phyloP scores from a whole-genome alignment of 257 asterid genomes.

The Rauvolfia tetraphylla region DNA sequence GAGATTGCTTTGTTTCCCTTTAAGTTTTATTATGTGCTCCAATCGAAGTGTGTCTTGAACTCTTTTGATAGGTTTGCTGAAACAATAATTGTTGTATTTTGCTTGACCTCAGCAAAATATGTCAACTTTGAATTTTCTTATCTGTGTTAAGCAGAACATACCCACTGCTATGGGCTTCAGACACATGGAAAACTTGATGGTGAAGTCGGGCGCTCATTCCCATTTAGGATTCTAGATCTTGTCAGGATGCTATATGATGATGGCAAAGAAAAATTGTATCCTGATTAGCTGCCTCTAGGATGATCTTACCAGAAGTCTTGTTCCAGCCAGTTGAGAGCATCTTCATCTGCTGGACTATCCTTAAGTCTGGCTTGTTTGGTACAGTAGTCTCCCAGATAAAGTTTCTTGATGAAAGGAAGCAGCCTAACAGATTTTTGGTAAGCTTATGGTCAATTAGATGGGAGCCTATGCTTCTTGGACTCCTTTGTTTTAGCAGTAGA shows the following conservation, averaged over 20 bases:
- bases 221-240: neutral
- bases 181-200: neutral
- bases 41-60: too few relatives aligned
- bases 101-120: too few relatives aligned
- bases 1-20: too few relatives aligned
- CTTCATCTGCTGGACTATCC: neutral
- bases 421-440: neutral
- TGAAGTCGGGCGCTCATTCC: neutral
- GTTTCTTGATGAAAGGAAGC: neutral
- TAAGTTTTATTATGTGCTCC: too few relatives aligned
- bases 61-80: too few relatives aligned
- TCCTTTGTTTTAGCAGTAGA: neutral
- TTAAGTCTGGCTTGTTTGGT: neutral
- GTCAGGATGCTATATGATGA: neutral
- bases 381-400: neutral
- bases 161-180: too few relatives aligned
- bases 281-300: neutral
- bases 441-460: neutral
- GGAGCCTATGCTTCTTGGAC: neutral
- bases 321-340: conserved; percentile 3
- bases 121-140: too few relatives aligned
- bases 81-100: too few relatives aligned
- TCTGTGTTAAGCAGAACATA: too few relatives aligned
- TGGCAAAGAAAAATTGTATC: neutral
- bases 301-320: conserved; percentile 19